A percentile compares a stretch with the other conserved stretches of the same genome.
phyloP scores from a whole-genome alignment of 768 basidiomycete genomes.

The Trametes cingulata region DNA sequence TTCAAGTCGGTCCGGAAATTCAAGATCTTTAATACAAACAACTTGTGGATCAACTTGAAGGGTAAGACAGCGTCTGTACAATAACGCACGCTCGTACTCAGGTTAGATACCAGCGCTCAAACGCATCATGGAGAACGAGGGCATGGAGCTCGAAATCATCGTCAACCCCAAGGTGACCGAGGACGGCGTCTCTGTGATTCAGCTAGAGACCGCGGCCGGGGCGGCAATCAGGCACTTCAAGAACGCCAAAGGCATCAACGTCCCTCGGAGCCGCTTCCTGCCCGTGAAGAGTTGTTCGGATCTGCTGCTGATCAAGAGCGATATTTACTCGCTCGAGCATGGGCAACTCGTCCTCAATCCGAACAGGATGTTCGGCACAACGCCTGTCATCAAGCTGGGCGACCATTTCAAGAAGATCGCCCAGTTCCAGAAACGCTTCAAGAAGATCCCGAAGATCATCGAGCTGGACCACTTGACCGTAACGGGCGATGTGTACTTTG shows the following conservation, averaged over 20 bases:
- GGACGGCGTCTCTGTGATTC: conserved; percentile 79
- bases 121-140: conserved; percentile 83
- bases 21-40: conserved; percentile 92
- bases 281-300: conserved; percentile 90
- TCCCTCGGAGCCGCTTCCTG: conserved; percentile 91
- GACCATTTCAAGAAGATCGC: conserved; percentile 97
- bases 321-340: conserved; percentile 88
- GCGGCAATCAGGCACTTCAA: conserved; percentile 94
- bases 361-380: conserved; percentile 78
- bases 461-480: conserved; percentile 96
- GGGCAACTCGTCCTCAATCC: conserved; percentile 89
- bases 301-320: conserved; percentile 86
- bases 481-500: conserved; percentile 88
- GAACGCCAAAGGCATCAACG: conserved; percentile 91
- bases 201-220: conserved; percentile 67
- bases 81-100: background rate
- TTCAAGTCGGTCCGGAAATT: conserved; percentile 91
- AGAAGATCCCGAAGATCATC: conserved; percentile 87
- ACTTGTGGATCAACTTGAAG: conserved; percentile 77
- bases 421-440: conserved; percentile 93
- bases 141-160: conserved; percentile 93
- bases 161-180: conserved; percentile 89
- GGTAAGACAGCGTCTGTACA: conserved; percentile 40
- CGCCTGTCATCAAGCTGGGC: conserved; percentile 96
- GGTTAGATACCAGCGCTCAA: conserved; percentile 63